Evolutionary conservation across 768 basidiomycete species (phyloP).

Genomic region (Hygrophorus pudorinus): DNA sequence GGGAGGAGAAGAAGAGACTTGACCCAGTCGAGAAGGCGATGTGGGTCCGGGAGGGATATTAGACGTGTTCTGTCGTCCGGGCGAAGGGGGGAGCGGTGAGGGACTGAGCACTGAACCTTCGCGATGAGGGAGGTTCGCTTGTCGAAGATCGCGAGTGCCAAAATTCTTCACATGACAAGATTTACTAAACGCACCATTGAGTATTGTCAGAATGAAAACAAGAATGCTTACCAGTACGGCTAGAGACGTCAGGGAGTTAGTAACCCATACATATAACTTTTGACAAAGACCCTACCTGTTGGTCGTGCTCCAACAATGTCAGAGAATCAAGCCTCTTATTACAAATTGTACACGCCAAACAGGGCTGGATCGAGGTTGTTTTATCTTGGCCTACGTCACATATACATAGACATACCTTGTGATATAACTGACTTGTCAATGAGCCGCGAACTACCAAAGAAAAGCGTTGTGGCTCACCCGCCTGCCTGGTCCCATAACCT

Average conservation of each 20-base stretch:
- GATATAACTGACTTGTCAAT: conserved; percentile 48
- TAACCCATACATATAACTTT: background rate
- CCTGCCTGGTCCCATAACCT: conserved; percentile 83
- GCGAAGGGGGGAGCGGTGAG: too few relatives aligned
- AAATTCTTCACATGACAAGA: conserved; percentile 73
- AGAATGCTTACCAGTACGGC: conserved; percentile 40
- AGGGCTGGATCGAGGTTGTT: conserved; percentile 37
- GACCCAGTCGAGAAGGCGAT: background rate
- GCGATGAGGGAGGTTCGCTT: conserved; percentile 55
- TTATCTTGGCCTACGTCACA: background rate
- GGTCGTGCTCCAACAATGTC: conserved; percentile 73
- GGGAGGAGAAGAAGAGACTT: too few relatives aligned
- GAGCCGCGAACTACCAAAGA: conserved; percentile 3
- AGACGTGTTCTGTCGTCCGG: conserved; percentile 20
- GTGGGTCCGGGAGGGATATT: conserved; percentile 17
- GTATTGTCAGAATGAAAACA: background rate
- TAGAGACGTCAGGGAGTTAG: conserved; percentile 12
- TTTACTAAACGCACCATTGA: conserved; percentile 42
- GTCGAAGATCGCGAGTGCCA: conserved; percentile 64
- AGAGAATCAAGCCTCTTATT: conserved; percentile 71
- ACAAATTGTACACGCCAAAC: conserved; percentile 69
- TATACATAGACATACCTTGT: conserved; percentile 43
- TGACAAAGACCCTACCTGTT: conserved; percentile 43
- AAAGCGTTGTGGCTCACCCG: conserved; percentile 42
- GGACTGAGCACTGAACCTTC: conserved; percentile 16